Base-by-base conservation (phyloP, 768 basidiomycete genomes). In the Kwoniella dendrophila region DNA sequence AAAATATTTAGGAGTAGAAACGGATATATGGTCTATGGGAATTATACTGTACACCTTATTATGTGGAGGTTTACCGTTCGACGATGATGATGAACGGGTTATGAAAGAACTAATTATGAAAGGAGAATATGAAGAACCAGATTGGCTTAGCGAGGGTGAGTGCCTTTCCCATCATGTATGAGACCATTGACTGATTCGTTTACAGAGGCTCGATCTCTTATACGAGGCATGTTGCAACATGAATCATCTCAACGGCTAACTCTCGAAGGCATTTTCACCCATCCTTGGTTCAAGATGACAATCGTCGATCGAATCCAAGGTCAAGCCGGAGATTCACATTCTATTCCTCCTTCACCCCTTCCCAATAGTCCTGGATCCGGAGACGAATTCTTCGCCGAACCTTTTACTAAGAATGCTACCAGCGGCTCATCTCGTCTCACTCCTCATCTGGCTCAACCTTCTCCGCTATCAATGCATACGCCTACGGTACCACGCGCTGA, bases 11-110 rank as follows among this genome's bases (percentile, higher is more conserved):
- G 96, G 96, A 12, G 54, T 80, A 90, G 93, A 97, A 84, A 92
- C 95, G 48, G 93, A 97, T 73, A 83, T 94, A 33, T 97, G 93
- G 93, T 97, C 93, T 4, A 82, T 95, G 51, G 93, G 93, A 0
- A 85, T 96, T 64, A 96, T 97, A 54, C 82, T 97, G 12, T 95
- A 93, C 74, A 88, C 87, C 53, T 84, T 96, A 32, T 83, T 96
- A 44, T 92, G 91, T 0, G 94, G 93, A 6, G 90, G 89, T 8
- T 80, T 94, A 18, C 92, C 92, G 1, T 94, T 92, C 71, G 91
- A 93, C 70, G 89, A 93, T 68, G 92, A 94, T 59, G 88, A 93
- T 75, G 81, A 81, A 59, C 73, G 79, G 32, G 76, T 88, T 12
- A 95, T 95, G 91, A 87, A 87, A 64, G 81, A 83, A 54, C 88